A percentile compares a stretch with the other conserved stretches of the same genome.
Conservation (phyloP, 2,329 filamentous ascomycete species). For the Calonectria multiphialidica region DNA sequence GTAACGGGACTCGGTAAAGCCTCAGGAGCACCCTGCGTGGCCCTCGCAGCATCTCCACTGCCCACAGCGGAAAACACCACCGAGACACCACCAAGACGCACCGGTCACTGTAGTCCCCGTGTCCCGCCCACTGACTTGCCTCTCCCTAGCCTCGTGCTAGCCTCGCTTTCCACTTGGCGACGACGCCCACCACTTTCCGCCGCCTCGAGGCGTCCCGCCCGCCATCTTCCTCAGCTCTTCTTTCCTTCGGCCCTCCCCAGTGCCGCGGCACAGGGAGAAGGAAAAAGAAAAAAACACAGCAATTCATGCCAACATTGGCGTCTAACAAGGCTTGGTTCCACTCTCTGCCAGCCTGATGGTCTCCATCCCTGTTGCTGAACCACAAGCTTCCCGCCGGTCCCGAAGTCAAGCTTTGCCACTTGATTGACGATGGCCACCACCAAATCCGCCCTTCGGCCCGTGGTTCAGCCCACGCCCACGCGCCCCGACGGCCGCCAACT, state of each 20-base stretch:
- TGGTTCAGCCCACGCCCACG: conserved; percentile 13
- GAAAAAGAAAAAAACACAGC: neutral
- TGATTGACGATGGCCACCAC: conserved; percentile 7
- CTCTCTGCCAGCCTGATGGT: neutral
- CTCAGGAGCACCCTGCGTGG: conserved; percentile 10
- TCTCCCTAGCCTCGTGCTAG: neutral
- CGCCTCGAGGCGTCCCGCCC: neutral
- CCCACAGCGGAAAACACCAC: neutral
- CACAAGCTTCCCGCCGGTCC: conserved; percentile 34
- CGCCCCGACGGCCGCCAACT: conserved; percentile 14
- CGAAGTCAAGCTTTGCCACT: conserved; percentile 35
- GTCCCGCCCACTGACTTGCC: conserved; percentile 1
- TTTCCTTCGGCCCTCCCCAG: neutral
- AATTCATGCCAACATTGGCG: conserved; percentile 7
- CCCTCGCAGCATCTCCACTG: conserved; percentile 10
- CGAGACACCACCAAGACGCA: neutral
- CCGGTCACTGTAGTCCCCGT: neutral
- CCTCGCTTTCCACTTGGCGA: neutral
- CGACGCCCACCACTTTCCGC: neutral
- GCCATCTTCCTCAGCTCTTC: neutral
- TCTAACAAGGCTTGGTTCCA: conserved; percentile 16
- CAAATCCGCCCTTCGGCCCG: conserved; percentile 10
- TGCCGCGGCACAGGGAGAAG: neutral
- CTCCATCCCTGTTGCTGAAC: conserved; percentile 4
- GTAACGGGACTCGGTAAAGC: conserved; percentile 10